Evolutionary conservation across 768 basidiomycete species (phyloP).

Genomic region (Candolleomyces efflorescens): DNA sequence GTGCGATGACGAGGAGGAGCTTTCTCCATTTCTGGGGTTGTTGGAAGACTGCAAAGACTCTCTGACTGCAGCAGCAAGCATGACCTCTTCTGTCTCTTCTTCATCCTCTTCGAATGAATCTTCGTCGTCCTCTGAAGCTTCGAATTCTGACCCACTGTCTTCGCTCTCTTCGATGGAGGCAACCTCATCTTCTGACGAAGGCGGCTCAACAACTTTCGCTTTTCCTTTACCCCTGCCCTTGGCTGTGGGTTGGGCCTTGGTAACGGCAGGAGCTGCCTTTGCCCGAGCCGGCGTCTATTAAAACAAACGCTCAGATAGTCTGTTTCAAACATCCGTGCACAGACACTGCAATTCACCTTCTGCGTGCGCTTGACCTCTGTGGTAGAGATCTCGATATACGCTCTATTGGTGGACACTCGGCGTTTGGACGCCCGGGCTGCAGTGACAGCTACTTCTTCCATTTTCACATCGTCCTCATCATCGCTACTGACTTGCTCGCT

Average conservation of each 20-base stretch:
- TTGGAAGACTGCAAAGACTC: conserved; percentile 40
- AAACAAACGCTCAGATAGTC: not conserved
- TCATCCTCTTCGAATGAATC: conserved; percentile 20
- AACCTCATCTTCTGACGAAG: conserved; percentile 31
- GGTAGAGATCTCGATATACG: conserved; percentile 30
- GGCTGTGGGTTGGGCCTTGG: not conserved
- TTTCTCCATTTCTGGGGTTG: conserved; percentile 22
- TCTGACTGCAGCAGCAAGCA: conserved; percentile 55
- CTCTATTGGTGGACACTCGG: conserved; percentile 28
- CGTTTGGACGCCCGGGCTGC: conserved; percentile 25
- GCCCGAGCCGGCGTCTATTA: conserved; percentile 4
- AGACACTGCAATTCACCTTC: conserved; percentile 16
- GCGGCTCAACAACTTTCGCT: conserved; percentile 24
- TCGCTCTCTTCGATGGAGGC: conserved; percentile 37
- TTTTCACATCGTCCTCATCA: conserved; percentile 17
- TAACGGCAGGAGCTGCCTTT: conserved; percentile 5
- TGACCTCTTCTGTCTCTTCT: conserved; percentile 38
- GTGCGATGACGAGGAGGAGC: conserved; percentile 31
- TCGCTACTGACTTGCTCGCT: conserved; percentile 18
- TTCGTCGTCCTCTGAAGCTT: conserved; percentile 35
- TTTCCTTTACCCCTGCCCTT: conserved; percentile 36
- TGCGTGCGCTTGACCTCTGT: conserved; percentile 10
- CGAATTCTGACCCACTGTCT: conserved; percentile 60
- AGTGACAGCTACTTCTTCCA: conserved; percentile 15
- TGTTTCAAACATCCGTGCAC: not conserved